A percentile compares a stretch with the other conserved stretches of the same genome.
Evolutionary conservation across 306 rosid species (phyloP).

Genomic region (Gastrolobium villosum): DNA sequence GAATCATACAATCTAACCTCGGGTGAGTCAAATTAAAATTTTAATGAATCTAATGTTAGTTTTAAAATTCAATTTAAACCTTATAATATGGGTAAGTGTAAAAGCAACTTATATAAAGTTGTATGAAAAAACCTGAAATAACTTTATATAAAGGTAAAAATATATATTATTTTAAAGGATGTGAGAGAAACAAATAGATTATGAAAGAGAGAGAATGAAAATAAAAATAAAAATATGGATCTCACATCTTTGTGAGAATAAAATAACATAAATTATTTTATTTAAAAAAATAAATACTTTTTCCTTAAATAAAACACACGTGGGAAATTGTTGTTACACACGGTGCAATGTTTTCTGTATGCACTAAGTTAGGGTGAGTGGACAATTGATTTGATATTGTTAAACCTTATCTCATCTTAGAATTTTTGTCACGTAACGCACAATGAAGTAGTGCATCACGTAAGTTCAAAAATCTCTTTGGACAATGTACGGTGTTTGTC

Average conservation of each 20-base stretch:
- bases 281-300: too few species aligned
- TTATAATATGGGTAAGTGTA: not conserved
- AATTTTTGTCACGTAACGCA: not conserved
- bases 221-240: too few species aligned
- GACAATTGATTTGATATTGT: not conserved
- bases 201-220: too few species aligned
- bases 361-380: not conserved
- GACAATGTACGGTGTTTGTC: conserved; percentile 25
- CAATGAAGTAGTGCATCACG: conserved; percentile 23
- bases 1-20: not conserved
- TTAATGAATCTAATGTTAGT: not conserved
- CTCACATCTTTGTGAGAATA: too few species aligned
- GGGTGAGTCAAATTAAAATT: not conserved
- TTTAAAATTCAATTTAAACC: not conserved
- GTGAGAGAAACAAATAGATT: too few species aligned
- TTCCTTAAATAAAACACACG: too few species aligned
- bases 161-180: too few species aligned
- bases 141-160: not conserved
- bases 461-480: conserved; percentile 8
- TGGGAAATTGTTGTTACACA: not conserved
- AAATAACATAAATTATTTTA: too few species aligned
- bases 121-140: not conserved
- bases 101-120: not conserved
- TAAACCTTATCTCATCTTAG: not conserved
- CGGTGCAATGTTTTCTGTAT: too few species aligned